phyloP scores from a whole-genome alignment of 2,329 filamentous ascomycete species.

The Venturia aucupariae region DNA sequence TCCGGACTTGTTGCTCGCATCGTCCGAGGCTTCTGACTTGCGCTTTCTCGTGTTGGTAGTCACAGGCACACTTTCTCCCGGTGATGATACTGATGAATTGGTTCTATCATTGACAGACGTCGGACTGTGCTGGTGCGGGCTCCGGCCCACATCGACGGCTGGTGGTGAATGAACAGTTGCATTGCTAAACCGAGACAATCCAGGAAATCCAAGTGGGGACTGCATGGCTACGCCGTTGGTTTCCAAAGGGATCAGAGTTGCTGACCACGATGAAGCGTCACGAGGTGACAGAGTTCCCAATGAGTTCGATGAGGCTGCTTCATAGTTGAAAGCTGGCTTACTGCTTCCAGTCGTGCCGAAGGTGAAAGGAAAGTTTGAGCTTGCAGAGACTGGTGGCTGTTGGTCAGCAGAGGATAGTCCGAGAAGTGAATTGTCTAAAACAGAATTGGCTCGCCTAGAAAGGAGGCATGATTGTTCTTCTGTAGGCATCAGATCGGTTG shows the following conservation, averaged over 20 bases:
- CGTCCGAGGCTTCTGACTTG: conserved; percentile 50
- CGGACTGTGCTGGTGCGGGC: conserved; percentile 30
- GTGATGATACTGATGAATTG: conserved; percentile 42
- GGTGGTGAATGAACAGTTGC: conserved; percentile 21
- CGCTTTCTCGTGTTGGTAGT: conserved; percentile 46
- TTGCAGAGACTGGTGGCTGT: neutral
- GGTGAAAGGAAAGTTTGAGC: neutral
- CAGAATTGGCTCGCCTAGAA: neutral
- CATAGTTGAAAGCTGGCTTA: neutral
- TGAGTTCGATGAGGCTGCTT: neutral
- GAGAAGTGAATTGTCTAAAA: neutral
- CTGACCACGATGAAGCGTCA: conserved; percentile 4
- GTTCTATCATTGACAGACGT: conserved; percentile 24
- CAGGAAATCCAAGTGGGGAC: neutral
- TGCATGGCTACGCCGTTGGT: neutral
- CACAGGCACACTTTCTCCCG: conserved; percentile 36
- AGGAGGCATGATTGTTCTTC: neutral
- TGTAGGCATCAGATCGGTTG: neutral
- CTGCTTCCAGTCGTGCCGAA: conserved; percentile 5
- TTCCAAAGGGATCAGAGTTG: neutral
- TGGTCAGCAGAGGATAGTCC: neutral
- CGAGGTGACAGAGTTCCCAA: neutral
- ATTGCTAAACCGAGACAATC: conserved; percentile 17
- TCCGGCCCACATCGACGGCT: conserved; percentile 16
- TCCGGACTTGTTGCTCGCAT: conserved; percentile 17